These are phyloP conservation scores for Geotrichum phurueaensis DNA, from an alignment of 1,139 yeast species.

Conservation along the genomic window DNA sequence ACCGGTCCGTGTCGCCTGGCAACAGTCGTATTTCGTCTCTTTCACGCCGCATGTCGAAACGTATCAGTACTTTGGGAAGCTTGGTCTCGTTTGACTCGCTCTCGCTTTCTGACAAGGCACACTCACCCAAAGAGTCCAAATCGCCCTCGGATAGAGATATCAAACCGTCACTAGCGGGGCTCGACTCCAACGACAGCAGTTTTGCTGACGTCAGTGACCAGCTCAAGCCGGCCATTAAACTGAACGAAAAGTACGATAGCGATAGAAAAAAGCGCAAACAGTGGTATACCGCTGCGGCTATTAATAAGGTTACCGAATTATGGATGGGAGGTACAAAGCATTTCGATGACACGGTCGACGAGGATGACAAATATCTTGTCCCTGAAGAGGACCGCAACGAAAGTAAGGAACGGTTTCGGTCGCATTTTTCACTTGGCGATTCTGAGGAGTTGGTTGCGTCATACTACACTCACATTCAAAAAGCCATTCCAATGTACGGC, in stretches of 20 bases:
- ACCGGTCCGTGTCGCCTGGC: background rate
- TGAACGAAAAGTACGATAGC: background rate
- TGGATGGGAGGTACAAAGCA: conserved; percentile 64
- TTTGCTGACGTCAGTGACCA: conserved; percentile 5
- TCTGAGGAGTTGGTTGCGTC: conserved; percentile 54
- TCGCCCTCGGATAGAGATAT: background rate
- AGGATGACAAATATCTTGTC: conserved; percentile 41
- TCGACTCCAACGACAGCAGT: background rate
- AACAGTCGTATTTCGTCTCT: conserved; percentile 1
- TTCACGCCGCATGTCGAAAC: background rate
- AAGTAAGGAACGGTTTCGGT: conserved; percentile 51
- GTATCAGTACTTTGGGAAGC: conserved; percentile 1
- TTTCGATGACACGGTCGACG: conserved; percentile 35
- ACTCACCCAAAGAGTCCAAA: background rate
- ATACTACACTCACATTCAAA: conserved; percentile 64
- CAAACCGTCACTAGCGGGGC: background rate
- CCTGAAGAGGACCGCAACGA: conserved; percentile 41
- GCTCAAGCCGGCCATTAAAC: background rate
- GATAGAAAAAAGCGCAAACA: conserved; percentile 10
- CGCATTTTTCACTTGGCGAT: conserved; percentile 58
- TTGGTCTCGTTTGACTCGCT: background rate
- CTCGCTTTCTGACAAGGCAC: background rate
- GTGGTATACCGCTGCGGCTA: conserved; percentile 18
- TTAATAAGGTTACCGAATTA: conserved; percentile 45
- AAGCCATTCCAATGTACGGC: conserved; percentile 75